Base-by-base conservation (phyloP, 306 rosid species). In the Pueraria montana region DNA sequence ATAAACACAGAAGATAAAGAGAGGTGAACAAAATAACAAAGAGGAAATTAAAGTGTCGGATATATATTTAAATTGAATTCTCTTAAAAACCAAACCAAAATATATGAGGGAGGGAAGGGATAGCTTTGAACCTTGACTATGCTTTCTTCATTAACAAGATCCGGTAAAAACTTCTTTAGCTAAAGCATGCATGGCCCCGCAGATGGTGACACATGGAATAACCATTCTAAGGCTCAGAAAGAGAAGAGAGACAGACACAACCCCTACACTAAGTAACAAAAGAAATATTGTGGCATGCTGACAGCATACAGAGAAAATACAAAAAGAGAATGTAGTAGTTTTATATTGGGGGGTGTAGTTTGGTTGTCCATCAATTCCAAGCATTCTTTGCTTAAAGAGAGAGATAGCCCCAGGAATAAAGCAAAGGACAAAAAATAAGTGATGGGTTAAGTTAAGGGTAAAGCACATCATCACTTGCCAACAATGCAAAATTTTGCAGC, bases 321-420 rank as follows among this genome's bases (percentile, higher is more conserved):
- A 72, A 72, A 82, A 79, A 40, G 75, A 75, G 66, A 53, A 4
- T 49, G 34, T 64, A 42, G 13, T 46, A 66, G 21, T 84, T 80
- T 72, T 52, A 59, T 82, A 62, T 72, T 82, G 36, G 85, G 21
- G 5, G 48, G 66, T 82, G 76, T 82, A 81, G 82, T 80, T 91
- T 84, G 59, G 68, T 74, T 91, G 94, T 92, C 92, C 90, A 91
- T 94, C 86, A 73, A 77, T 82, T 84, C 83, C 91, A 91, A 90
- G 89, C 92, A 92, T 91, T 91, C 97, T 91, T 94, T 94, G 90
- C 96, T 87, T 92, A 89, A 92, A 94, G 96, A 89, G 88, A 82
- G 89, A 68, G 93, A 87, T 87, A 85, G 87, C 91, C 88, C 89
- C 83, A 89, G 91, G 96, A 91, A 92, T 92, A 90, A 94, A 94